Evolutionary conservation across 2,329 filamentous ascomycete genomes (phyloP).

Genomic region (Ilyonectria mors-panacis): DNA sequence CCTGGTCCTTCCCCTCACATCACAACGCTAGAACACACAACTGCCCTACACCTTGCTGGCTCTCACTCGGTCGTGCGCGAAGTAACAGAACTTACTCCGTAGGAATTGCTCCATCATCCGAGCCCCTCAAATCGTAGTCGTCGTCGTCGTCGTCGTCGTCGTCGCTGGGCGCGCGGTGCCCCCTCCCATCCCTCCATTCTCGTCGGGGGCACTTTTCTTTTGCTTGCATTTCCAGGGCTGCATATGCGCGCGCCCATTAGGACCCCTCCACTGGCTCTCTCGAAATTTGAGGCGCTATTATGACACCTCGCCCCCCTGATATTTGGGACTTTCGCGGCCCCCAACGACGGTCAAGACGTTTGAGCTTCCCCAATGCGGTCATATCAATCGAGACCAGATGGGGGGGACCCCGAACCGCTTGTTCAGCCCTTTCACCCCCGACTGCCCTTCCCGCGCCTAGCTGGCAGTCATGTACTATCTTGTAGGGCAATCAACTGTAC

Average conservation of each 20-base stretch:
- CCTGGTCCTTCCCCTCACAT: not conserved
- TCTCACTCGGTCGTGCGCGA: too few species aligned
- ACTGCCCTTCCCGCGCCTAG: conserved; percentile 14
- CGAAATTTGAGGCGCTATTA: not conserved
- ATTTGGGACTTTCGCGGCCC: conserved; percentile 24
- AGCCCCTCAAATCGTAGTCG: too few species aligned
- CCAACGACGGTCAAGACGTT: conserved; percentile 2
- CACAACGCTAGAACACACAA: not conserved
- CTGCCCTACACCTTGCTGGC: conserved; percentile 8
- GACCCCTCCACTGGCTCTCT: not conserved
- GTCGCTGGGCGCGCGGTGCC: too few species aligned
- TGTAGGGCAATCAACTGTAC: not conserved
- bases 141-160: too few species aligned
- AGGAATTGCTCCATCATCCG: too few species aligned
- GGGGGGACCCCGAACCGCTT: too few species aligned
- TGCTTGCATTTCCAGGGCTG: conserved; percentile 19
- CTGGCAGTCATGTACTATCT: not conserved
- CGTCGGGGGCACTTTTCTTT: not conserved
- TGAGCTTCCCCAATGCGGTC: conserved; percentile 33
- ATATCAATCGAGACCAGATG: conserved; percentile 40
- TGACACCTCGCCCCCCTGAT: not conserved
- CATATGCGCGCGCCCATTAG: conserved; percentile 9
- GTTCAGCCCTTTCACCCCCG: not conserved
- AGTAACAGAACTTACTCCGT: too few species aligned
- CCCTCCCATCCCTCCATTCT: too few species aligned